Evolutionary conservation across 768 basidiomycete genomes (phyloP).

Genomic region (Lactifluus rugatus): DNA sequence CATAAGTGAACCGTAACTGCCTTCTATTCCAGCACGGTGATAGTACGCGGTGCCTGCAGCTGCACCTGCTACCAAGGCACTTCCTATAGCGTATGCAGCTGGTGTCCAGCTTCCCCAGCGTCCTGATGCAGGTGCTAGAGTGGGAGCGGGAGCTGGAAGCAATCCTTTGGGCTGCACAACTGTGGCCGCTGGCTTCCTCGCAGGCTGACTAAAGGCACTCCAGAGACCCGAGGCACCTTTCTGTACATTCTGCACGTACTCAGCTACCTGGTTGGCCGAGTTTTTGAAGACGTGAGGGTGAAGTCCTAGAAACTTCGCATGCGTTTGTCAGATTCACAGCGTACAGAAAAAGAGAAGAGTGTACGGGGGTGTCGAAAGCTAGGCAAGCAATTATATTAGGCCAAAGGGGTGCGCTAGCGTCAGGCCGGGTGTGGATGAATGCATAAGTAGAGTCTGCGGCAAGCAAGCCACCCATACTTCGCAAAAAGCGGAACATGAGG

Average conservation of each 20-base stretch:
- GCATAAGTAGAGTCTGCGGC: constrained; percentile 76
- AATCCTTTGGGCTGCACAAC: constrained; percentile 25
- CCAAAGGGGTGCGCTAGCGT: constrained; percentile 65
- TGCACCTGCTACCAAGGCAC: constrained; percentile 69
- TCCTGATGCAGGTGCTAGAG: no score
- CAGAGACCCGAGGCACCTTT: constrained; percentile 53
- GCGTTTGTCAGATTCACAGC: not conserved
- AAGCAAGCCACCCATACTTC: constrained; percentile 87
- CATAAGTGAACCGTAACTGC: constrained; percentile 62
- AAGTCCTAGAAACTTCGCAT: constrained; percentile 68
- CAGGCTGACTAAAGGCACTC: constrained; percentile 39
- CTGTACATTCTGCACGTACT: constrained; percentile 57
- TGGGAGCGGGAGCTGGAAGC: constrained; percentile 12
- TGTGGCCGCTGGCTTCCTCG: constrained; percentile 25
- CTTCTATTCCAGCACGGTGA: constrained; percentile 62
- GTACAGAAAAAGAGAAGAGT: constrained; percentile 6
- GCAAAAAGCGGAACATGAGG: not conserved
- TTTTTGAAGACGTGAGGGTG: constrained; percentile 84
- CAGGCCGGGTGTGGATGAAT: constrained; percentile 58
- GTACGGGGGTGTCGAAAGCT: constrained; percentile 88
- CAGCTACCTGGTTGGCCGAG: constrained; percentile 61
- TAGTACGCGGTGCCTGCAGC: constrained; percentile 81
- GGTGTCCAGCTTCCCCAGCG: constrained; percentile 62
- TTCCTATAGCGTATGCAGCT: constrained; percentile 60
- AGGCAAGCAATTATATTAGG: constrained; percentile 77